Evolutionary conservation across 2,329 filamentous ascomycete genomes (phyloP), one percentile per base, ranked within the genome.

Genomic region (Aspergillus melleus): DNA sequence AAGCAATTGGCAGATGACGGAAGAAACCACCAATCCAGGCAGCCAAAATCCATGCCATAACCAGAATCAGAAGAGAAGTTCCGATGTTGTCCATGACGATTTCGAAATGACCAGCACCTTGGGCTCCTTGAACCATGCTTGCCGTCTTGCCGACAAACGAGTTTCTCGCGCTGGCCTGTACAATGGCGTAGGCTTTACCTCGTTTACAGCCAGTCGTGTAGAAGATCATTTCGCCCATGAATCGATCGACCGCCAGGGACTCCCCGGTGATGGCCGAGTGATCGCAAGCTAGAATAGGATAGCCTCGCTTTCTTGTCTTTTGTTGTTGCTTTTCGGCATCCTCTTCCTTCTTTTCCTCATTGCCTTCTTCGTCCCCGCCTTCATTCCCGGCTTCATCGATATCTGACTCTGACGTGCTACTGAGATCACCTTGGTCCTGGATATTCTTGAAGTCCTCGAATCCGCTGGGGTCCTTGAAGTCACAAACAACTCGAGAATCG

Each of bases 191-290:
- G 49, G 88, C 86, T 78, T 91, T 91, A 68, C 89, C 89, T 70
- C 89, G 88, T 83, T 92, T 92, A 81, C 89, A 92, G 64, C 89
- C 88, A 62, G 89, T 92, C 42, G 89, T 92, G 79, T 91, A 92
- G 81, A 89, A 92, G 70, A 89, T 82, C 61, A 85, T 79, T 69
- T 91, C 89, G 58, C 88, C 88, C 86, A 92, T 90, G 78, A 89
- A 74, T 39, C 74, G 74, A 60, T 77, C 74, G n/a, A 91, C 89
- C 59, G 90, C 89, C 59, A 91, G 85, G 54, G 89, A 92, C 76
- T 92, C 89, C 75, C 89, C 89, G 59, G 89, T 91, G 75, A 92
- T 92, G 75, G 90, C 88, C 70, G 89, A 91, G 79, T 92, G 89
- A 80, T 92, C 89, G 65, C 86, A 87, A 60, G 90, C 89, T 65